Evolutionary conservation across 106 monocot species (phyloP).

Genomic region (Ottelia alismoides): DNA sequence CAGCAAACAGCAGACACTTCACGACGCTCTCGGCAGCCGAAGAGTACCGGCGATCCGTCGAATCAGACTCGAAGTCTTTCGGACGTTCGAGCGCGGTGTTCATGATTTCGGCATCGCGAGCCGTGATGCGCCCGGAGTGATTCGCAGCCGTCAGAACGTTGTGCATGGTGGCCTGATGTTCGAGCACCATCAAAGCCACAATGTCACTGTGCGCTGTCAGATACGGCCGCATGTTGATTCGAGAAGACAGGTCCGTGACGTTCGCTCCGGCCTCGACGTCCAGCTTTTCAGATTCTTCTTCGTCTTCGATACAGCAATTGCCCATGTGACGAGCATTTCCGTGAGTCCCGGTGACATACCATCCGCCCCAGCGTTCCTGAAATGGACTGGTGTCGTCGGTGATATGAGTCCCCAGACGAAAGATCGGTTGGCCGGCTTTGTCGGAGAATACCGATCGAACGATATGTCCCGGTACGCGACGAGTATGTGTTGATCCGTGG

Average conservation of each 20-base stretch:
- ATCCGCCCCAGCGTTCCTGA: too few species aligned
- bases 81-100: too few species aligned
- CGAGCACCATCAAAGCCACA: neutral
- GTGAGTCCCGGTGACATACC: neutral
- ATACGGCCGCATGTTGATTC: neutral
- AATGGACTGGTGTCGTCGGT: too few species aligned
- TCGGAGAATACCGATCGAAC: too few species aligned
- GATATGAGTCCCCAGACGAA: too few species aligned
- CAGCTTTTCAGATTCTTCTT: neutral
- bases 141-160: neutral
- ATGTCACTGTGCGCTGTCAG: neutral
- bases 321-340: neutral
- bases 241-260: neutral
- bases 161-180: neutral
- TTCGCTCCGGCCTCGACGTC: neutral
- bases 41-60: too few species aligned
- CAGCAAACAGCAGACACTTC: neutral
- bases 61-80: too few species aligned
- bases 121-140: neutral
- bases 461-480: too few species aligned
- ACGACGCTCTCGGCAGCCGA: too few species aligned
- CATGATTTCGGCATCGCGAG: too few species aligned
- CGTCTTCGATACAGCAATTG: neutral
- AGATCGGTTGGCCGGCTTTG: too few species aligned
- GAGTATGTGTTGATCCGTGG: too few species aligned